A percentile compares a stretch with the other conserved stretches of the same genome.
These are phyloP conservation scores for Bonia amplexicaulis DNA, from an alignment of 176 grass and related monocot genomes.

Conservation along the genomic window DNA sequence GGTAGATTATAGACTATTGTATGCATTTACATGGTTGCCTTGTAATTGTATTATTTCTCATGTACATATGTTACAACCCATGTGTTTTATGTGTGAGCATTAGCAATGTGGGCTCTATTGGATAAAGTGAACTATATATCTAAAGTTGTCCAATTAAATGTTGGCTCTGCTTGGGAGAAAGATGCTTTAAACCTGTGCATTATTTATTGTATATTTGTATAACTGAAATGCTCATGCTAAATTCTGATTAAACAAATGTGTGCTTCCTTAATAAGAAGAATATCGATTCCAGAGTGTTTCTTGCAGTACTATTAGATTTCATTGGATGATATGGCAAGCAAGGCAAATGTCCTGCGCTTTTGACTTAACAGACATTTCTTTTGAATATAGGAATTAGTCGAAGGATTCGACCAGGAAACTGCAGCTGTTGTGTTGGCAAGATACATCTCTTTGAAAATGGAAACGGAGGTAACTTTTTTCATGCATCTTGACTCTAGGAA, in stretches of 20 bases:
- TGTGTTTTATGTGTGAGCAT: neutral
- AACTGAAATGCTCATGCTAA: neutral
- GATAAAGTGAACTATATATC: neutral
- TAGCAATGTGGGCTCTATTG: neutral
- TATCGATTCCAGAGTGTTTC: conserved; percentile 8
- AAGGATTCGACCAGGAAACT: conserved; percentile 98
- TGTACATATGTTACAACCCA: neutral
- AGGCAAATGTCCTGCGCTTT: neutral
- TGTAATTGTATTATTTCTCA: neutral
- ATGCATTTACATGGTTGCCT: neutral
- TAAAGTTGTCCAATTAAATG: neutral
- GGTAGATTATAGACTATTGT: neutral
- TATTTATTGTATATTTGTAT: neutral
- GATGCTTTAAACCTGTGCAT: neutral
- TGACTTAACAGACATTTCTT: conserved; percentile 9
- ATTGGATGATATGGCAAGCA: neutral
- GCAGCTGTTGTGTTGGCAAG: conserved; percentile 91
- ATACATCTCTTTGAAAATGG: conserved; percentile 99
- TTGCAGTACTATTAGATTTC: neutral
- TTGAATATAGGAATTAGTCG: conserved; percentile 68
- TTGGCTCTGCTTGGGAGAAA: neutral
- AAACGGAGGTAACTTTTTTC: conserved; percentile 74
- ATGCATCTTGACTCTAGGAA: neutral
- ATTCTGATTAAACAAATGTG: neutral
- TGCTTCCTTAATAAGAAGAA: neutral